phyloP scores from a whole-genome alignment of 345 rosid species.

The Salix suchowensis region DNA sequence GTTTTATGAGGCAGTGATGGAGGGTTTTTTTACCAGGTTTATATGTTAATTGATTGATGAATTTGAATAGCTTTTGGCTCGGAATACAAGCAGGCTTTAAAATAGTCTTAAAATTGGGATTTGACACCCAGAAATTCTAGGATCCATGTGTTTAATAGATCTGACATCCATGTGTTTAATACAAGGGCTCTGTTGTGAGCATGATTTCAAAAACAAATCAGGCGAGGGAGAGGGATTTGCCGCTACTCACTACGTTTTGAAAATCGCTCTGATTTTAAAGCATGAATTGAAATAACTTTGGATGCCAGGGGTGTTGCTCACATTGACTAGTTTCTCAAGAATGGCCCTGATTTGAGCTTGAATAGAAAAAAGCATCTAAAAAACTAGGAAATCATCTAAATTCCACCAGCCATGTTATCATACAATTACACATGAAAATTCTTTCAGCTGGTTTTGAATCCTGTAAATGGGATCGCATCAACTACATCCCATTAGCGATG shows the following conservation, averaged over 20 bases:
- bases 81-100: neutral
- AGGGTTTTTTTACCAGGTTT: neutral
- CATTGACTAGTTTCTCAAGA: constrained; percentile 21
- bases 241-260: constrained; percentile 10
- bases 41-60: neutral
- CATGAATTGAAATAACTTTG: constrained; percentile 37
- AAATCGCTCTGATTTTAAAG: constrained; percentile 39
- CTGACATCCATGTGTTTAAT: neutral
- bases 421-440: neutral
- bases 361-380: constrained; percentile 19
- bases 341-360: constrained; percentile 43
- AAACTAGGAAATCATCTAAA: constrained; percentile 1
- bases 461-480: neutral
- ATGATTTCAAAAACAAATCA: constrained; percentile 26
- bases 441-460: constrained; percentile 9
- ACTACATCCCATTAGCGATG: neutral
- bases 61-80: neutral
- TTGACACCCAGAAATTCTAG: neutral
- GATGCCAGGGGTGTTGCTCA: neutral
- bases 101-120: neutral
- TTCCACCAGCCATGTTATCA: constrained; percentile 5
- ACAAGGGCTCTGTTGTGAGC: constrained; percentile 39
- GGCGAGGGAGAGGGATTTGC: neutral
- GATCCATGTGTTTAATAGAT: neutral
- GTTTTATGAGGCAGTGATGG: neutral